Evolutionary conservation across 2,329 filamentous ascomycete genomes (phyloP).

Genomic region (Pleurostoma richardsiae): DNA sequence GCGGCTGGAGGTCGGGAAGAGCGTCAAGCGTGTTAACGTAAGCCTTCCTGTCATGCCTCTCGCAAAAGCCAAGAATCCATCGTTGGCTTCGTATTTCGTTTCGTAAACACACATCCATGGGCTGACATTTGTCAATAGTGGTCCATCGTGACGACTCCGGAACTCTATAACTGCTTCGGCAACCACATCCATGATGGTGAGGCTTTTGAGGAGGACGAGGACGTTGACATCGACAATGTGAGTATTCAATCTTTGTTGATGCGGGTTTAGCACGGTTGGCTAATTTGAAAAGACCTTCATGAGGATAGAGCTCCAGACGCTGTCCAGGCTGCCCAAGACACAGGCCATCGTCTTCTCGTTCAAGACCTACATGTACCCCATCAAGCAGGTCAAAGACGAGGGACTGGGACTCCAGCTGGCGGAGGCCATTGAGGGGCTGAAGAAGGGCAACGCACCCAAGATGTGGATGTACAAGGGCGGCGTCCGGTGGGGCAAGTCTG

Average conservation of each 20-base stretch:
- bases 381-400: conserved; percentile 42
- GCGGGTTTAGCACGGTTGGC: neutral
- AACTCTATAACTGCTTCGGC: conserved; percentile 31
- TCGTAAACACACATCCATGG: too few species aligned
- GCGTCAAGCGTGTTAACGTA: conserved; percentile 46
- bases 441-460: conserved; percentile 42
- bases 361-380: conserved; percentile 48
- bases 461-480: conserved; percentile 51
- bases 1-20: conserved; percentile 40
- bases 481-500: conserved; percentile 38
- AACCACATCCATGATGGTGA: conserved; percentile 29
- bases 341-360: conserved; percentile 47
- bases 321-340: conserved; percentile 42
- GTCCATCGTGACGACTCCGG: conserved; percentile 37
- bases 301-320: conserved; percentile 46
- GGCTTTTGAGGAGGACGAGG: conserved; percentile 20
- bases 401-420: conserved; percentile 40
- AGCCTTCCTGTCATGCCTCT: conserved; percentile 9
- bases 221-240: conserved; percentile 29
- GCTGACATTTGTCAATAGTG: conserved; percentile 28
- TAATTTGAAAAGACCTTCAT: conserved; percentile 20
- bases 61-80: neutral
- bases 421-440: conserved; percentile 47
- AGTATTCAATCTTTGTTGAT: too few species aligned
- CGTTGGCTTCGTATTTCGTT: neutral